phyloP scores from a whole-genome alignment of 306 rosid genomes.

The Vachellia collinsii region DNA sequence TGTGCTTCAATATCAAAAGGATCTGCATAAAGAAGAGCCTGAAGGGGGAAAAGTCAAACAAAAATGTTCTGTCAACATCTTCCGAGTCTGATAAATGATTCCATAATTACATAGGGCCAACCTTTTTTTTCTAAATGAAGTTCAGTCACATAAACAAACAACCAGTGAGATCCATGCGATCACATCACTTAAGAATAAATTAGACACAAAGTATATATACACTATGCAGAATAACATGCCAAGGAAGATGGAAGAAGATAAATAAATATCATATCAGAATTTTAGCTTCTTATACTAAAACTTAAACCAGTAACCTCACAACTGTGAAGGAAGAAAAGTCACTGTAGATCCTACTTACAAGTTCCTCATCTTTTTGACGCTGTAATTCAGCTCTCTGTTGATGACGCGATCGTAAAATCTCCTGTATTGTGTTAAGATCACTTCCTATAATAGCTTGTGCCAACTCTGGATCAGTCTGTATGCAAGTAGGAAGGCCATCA shows the following conservation, averaged over 20 bases:
- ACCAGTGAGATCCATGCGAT: not conserved
- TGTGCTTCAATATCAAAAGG: slow-evolving; percentile 99
- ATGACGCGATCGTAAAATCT: slow-evolving; percentile 64
- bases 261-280: slow-evolving; percentile 2
- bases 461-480: slow-evolving; percentile 86
- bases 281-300: slow-evolving; percentile 29
- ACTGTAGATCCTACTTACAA: slow-evolving; percentile 55
- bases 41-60: slow-evolving; percentile 22
- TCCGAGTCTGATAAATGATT: not conserved
- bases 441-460: slow-evolving; percentile 87
- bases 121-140: not conserved
- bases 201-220: slow-evolving; percentile 9
- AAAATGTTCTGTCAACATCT: not conserved
- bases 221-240: not conserved
- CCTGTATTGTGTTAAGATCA: slow-evolving; percentile 78
- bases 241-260: slow-evolving; percentile 6
- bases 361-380: slow-evolving; percentile 84
- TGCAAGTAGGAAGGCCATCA: slow-evolving; percentile 29
- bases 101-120: not conserved
- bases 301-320: slow-evolving; percentile 6
- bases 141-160: not conserved
- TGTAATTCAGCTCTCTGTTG: slow-evolving; percentile 57
- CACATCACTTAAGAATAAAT: not conserved
- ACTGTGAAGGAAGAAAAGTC: slow-evolving; percentile 28
- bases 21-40: slow-evolving; percentile 95